Evolutionary conservation across 257 asterid species (phyloP).

Genomic region (Lycium barbarum): DNA sequence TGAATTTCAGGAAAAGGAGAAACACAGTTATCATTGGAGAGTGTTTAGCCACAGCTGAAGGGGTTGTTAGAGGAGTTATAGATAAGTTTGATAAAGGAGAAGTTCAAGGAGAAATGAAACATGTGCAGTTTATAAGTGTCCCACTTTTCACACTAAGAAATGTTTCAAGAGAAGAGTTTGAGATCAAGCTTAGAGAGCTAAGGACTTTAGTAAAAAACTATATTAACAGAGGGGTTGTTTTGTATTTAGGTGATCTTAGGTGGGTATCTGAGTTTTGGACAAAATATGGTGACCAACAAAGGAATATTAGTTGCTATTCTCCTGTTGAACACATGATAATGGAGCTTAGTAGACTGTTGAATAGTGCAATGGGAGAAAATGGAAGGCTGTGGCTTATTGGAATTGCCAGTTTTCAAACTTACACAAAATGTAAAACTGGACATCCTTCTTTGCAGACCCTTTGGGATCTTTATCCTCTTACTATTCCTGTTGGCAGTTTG

Average conservation of each 20-base stretch:
- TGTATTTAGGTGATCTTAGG: constrained; percentile 80
- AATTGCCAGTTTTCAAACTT: constrained; percentile 66
- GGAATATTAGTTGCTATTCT: constrained; percentile 46
- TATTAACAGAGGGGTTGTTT: constrained; percentile 69
- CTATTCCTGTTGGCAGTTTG: constrained; percentile 57
- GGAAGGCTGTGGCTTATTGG: constrained; percentile 80
- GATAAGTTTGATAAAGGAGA: constrained; percentile 66
- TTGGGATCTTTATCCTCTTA: constrained; percentile 82
- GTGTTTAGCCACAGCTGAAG: constrained; percentile 53
- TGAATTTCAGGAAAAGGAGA: constrained; percentile 55
- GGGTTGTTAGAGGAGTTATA: constrained; percentile 64
- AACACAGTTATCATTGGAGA: constrained; percentile 66
- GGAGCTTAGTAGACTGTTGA: constrained; percentile 77
- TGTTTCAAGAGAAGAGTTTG: constrained; percentile 70
- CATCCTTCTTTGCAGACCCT: constrained; percentile 80
- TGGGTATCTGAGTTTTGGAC: constrained; percentile 92
- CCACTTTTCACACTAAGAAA: constrained; percentile 67
- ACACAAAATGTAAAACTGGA: constrained; percentile 69
- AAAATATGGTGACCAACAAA: constrained; percentile 52
- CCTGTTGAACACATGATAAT: constrained; percentile 89
- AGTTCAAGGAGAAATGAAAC: constrained; percentile 60
- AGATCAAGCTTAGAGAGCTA: constrained; percentile 68
- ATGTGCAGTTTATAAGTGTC: constrained; percentile 79
- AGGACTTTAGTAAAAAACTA: constrained; percentile 70
- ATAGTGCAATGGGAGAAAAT: constrained; percentile 56